Conservation (phyloP, 2,329 filamentous ascomycete species). For the Bipolaris oryzae region DNA sequence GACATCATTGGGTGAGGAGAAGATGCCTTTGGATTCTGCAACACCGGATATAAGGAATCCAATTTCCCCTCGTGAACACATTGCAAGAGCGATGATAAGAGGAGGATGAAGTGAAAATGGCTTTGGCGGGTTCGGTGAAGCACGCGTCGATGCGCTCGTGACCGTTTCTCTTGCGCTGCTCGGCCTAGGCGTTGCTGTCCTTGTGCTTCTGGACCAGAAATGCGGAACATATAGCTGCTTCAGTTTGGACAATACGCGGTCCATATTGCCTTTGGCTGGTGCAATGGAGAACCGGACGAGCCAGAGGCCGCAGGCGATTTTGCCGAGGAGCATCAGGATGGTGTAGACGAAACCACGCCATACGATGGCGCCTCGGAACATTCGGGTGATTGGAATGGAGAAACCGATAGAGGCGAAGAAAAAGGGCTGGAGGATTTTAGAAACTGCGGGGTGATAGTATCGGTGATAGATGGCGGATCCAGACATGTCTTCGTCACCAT, state of each 20-base stretch:
- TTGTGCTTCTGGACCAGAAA: background rate
- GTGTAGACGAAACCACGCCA: conserved; percentile 78
- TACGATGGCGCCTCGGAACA: conserved; percentile 68
- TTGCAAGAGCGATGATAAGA: conserved; percentile 68
- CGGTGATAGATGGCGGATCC: conserved; percentile 50
- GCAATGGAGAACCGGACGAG: conserved; percentile 33
- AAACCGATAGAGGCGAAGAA: conserved; percentile 81
- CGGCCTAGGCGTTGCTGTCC: background rate
- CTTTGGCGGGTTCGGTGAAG: conserved; percentile 45
- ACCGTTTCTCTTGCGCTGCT: background rate
- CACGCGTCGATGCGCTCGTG: conserved; percentile 13
- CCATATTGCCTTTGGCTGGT: background rate
- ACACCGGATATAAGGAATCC: conserved; percentile 76
- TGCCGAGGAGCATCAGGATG: conserved; percentile 67
- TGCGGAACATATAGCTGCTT: background rate
- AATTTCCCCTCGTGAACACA: conserved; percentile 81
- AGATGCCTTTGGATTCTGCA: conserved; percentile 62
- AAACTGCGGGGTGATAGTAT: conserved; percentile 55
- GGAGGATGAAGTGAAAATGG: conserved; percentile 70
- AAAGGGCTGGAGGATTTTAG: conserved; percentile 68
- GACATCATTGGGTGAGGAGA: conserved; percentile 35
- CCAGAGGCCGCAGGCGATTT: conserved; percentile 51
- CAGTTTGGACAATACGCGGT: background rate
- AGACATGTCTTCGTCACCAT: conserved; percentile 6
- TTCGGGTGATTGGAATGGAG: conserved; percentile 73